Base-by-base conservation (phyloP, 805 yeast genomes). In the Saccharomycodes ludwigii region DNA sequence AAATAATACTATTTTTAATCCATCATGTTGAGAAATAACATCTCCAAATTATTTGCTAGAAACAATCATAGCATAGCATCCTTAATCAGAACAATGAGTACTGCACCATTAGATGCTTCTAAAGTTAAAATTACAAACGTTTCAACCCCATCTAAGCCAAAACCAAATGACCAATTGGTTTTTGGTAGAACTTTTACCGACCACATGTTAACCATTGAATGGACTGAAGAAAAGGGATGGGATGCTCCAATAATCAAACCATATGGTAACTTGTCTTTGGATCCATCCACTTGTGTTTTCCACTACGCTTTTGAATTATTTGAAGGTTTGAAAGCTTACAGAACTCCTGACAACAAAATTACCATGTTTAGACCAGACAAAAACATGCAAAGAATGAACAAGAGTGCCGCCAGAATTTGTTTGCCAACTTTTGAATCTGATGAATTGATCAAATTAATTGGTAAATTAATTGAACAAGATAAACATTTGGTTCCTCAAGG, bases 271-370 rank as follows among this genome's bases (percentile, higher is more conserved):
- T 60, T 88, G 33, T 47, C 65, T 12, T 57, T 88, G 37, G 95
- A 86, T 50, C 98, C 98, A 18, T 76, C 95, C 14, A 62, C 91
- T 13, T 72, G 81, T 54, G 97, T 86, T 21, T 75, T 88, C 62
- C 98, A 88, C 65, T 88, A 88, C 50, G 88, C 94, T 4, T 88
- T 91, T 51, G 95, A 84, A 58, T 70, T 88, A 38, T 91, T 88
- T 44, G 98, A 88, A 64, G 98, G 98, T 43, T 66, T 88, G 63
- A 88, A 88, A 65, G 96, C 96, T 10, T 88, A 86, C 68, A 60
- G 65, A 42, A 74, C 72, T 35, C 46, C 59, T 18, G 61, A 76
- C 29, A 80, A 78, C 39, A 57, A 76, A 39, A 58, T 85, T 51
- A 71, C 95, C 49, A 66, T 88, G 53, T 88, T 88, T 69, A 74